These are phyloP conservation scores for Sugiyamaella neomexicana DNA, from an alignment of 1,139 yeast species.

Conservation along the genomic window DNA sequence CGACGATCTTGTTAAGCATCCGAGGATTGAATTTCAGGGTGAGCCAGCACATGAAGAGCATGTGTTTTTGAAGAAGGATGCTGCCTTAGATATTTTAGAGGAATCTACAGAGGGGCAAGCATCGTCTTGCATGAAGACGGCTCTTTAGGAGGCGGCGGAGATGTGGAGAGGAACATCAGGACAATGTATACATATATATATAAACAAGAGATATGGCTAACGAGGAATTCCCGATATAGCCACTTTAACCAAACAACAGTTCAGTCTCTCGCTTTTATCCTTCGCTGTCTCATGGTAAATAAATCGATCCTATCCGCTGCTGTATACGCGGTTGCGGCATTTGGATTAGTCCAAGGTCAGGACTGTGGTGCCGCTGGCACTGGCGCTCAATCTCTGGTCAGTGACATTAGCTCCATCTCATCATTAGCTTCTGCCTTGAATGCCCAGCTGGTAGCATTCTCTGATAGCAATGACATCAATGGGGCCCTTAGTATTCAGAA, in stretches of 20 bases:
- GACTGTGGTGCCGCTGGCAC: neutral
- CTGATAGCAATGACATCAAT: neutral
- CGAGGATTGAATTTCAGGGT: neutral
- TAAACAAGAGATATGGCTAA: neutral
- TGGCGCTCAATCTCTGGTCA: neutral
- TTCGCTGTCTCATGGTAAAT: neutral
- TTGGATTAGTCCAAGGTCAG: neutral
- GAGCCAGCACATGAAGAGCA: neutral
- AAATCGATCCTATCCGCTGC: neutral
- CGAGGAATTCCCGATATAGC: no score
- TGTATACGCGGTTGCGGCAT: neutral
- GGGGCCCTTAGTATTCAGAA: conserved; percentile 12
- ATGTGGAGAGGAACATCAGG: no score
- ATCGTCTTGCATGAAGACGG: no score
- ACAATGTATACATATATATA: no score
- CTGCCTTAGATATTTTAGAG: neutral
- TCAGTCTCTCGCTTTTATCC: neutral
- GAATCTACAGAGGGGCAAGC: neutral
- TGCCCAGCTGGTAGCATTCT: neutral
- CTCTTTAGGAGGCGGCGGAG: no score
- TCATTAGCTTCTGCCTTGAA: neutral
- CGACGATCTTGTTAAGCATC: neutral
- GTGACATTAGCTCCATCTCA: neutral
- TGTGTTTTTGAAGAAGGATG: neutral
- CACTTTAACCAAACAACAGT: neutral